Evolutionary conservation across 768 basidiomycete genomes (phyloP), one percentile per base, ranked within the genome.

Genomic region (Phanerochaete sordida): DNA sequence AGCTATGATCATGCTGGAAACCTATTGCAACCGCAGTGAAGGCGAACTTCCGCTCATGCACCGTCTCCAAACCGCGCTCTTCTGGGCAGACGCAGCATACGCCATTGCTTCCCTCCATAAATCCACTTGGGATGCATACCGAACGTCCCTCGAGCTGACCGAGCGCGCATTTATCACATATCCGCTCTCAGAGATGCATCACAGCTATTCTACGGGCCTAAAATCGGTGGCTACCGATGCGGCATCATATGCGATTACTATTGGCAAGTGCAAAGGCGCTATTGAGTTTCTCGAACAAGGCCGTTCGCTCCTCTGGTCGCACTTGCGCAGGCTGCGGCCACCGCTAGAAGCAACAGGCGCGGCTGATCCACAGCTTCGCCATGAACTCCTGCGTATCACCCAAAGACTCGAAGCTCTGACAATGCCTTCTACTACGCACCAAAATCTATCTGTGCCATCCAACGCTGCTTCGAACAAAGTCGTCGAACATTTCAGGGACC

Each of bases 301-400:
- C 16, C 24, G 49, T 19, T 8, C 49, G 26, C 16, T 31, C 6
- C 30, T 51, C 23, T 51, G 49, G 49, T 15, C 49, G 5, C 49
- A 51, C 7, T 15, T 26, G 16, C 49, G 24, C 49, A 15, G n/a
- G 13, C 49, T 51, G 7, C 9, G 49, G 12, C 30, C 49, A 51
- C 30, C 13, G 9, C 49, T 51, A 7, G 12, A 51, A 6, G 21
- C n/a, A 24, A 45, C 5, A 57, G 58, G 2, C 35, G 63, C 27
- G 50, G 62, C 54, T 63, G 73, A 73, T 75, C 70, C 61, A 61
- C 68, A 3, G 72, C 71, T n/a, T 71, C 71, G 3, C 64, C 8
- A 19, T 19, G 44, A 46, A 7, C 23, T 46, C 8, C 19, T 46
- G 19, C 19, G 23, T 8, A n/a, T 24, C 19, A 46, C 19, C 23